These are phyloP conservation scores for Labyrinthula sp. DNA, from an alignment of 352 stramenopile genomes.

Conservation along the genomic window DNA sequence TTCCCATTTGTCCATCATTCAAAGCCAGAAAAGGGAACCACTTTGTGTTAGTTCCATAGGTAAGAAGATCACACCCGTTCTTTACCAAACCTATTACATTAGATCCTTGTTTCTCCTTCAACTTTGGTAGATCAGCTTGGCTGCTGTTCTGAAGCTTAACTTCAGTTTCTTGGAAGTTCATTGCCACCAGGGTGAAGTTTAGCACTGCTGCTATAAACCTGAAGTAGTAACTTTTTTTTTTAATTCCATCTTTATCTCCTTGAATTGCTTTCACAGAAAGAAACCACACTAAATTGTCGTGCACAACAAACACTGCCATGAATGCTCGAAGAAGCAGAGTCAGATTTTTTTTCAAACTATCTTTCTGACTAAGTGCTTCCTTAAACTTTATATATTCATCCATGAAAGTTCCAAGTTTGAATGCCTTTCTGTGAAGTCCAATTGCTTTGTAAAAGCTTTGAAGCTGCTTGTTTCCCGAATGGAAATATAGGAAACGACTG, in stretches of 20 bases:
- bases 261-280: conserved; percentile 16
- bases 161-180: conserved; percentile 17
- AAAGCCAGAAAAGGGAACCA: no score
- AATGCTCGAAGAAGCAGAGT: conserved; percentile 16
- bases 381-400: conserved; percentile 25
- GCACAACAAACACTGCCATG: conserved; percentile 21
- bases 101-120: conserved; percentile 22
- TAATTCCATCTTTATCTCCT: conserved; percentile 19
- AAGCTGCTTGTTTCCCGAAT: no score
- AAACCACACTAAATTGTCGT: conserved; percentile 20
- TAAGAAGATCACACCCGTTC: conserved; percentile 22
- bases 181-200: conserved; percentile 7
- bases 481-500: no score
- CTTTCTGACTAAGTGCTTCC: conserved; percentile 12
- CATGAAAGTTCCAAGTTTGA: conserved; percentile 22
- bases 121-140: conserved; percentile 15
- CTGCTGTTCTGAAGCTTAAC: conserved; percentile 3
- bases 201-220: conserved; percentile 10
- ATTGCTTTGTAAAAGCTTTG: conserved; percentile 23
- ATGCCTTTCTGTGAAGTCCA: conserved; percentile 24
- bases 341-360: conserved; percentile 2
- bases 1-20: conserved; percentile 9
- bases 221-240: conserved; percentile 25
- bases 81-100: conserved; percentile 16
- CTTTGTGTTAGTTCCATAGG: conserved; percentile 15